A percentile compares a stretch with the other conserved stretches of the same genome.
Conservation (phyloP, 495 filamentous ascomycete species). For the Penicillium cataractarum region DNA sequence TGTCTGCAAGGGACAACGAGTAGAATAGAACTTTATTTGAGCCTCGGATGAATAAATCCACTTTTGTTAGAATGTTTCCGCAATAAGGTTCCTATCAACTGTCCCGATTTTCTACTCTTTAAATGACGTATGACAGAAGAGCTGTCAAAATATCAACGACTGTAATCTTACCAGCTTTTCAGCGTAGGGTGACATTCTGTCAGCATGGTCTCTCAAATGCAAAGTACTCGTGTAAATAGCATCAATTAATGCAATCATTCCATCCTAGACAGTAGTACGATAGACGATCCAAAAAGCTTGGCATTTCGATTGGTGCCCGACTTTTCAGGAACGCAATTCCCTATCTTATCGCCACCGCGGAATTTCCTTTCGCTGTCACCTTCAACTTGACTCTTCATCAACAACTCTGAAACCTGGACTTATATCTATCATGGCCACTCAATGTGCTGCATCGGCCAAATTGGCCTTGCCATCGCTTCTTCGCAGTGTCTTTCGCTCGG, state of each 20-base stretch:
- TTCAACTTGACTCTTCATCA: background rate
- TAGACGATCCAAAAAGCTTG: too few relatives aligned
- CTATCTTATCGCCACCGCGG: slow-evolving; percentile 28
- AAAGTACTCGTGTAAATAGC: too few relatives aligned
- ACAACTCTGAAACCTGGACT: background rate
- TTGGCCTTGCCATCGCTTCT: slow-evolving; percentile 30
- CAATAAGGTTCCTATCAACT: too few relatives aligned
- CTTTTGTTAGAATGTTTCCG: too few relatives aligned
- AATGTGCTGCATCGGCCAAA: slow-evolving; percentile 30
- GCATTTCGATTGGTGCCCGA: slow-evolving; percentile 3
- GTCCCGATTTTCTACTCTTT: background rate
- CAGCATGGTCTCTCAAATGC: too few relatives aligned
- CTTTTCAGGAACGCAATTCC: slow-evolving; percentile 2
- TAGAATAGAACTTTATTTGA: background rate
- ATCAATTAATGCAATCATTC: too few relatives aligned
- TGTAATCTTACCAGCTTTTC: too few relatives aligned
- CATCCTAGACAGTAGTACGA: too few relatives aligned
- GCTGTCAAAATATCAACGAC: too few relatives aligned
- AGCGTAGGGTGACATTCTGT: too few relatives aligned
- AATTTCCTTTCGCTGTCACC: slow-evolving; percentile 13
- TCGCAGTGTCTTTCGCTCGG: slow-evolving; percentile 29
- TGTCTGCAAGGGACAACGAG: background rate
- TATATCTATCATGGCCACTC: slow-evolving; percentile 20
- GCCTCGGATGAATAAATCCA: background rate
- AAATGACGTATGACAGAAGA: background rate